Evolutionary conservation across 2,329 filamentous ascomycete species (phyloP).

Genomic region (Aspergillus sp.): DNA sequence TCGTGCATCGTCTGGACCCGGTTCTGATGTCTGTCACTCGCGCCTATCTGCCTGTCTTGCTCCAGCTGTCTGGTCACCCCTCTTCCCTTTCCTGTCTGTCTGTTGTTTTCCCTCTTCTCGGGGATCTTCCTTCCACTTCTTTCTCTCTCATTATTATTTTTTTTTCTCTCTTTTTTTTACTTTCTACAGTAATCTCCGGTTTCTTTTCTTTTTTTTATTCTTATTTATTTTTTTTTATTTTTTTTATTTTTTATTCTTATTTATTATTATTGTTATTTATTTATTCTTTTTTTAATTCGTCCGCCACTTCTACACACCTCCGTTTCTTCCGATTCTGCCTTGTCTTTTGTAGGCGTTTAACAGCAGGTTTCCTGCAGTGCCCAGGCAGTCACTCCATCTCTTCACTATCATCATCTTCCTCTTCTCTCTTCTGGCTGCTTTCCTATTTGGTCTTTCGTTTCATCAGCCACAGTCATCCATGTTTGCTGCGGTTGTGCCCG

Average conservation of each 20-base stretch:
- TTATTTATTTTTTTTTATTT: neutral
- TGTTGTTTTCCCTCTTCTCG: neutral
- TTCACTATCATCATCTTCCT: neutral
- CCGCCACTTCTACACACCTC: neutral
- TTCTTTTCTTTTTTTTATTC: neutral
- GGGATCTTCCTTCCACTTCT: constrained; percentile 2
- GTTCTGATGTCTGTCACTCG: constrained; percentile 18
- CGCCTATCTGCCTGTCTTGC: constrained; percentile 7
- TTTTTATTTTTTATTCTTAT: constrained; percentile 4
- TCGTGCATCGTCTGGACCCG: constrained; percentile 23
- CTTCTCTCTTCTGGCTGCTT: neutral
- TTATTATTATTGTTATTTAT: neutral
- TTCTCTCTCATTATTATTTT: constrained; percentile 2
- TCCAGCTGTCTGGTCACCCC: constrained; percentile 14
- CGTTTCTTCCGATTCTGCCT: constrained; percentile 29
- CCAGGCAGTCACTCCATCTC: neutral
- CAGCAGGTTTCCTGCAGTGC: neutral
- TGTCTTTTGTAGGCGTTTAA: constrained; percentile 25
- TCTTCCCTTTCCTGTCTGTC: constrained; percentile 12
- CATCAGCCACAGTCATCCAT: constrained; percentile 23
- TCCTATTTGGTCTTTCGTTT: constrained; percentile 4
- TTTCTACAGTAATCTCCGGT: constrained; percentile 12
- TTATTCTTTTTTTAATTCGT: constrained; percentile 2
- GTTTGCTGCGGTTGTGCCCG: constrained; percentile 16
- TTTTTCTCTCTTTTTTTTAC: constrained; percentile 6